Evolutionary conservation across 1,139 yeast genomes (phyloP).

Genomic region (Taphrina sp.): DNA sequence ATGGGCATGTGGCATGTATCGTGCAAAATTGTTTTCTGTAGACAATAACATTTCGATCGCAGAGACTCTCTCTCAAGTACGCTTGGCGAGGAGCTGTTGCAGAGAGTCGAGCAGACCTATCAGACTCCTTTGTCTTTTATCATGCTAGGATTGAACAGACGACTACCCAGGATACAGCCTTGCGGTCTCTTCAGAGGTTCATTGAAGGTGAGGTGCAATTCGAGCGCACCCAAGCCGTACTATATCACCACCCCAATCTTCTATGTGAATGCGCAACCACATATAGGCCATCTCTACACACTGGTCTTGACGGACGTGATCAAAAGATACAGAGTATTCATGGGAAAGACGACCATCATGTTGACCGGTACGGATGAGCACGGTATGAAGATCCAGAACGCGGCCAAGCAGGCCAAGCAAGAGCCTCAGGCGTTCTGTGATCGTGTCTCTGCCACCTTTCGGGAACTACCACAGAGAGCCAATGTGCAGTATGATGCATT

Average conservation of each 20-base stretch:
- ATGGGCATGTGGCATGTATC: too few species aligned
- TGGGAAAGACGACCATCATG: constrained; percentile 52
- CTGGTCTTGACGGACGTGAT: constrained; percentile 80
- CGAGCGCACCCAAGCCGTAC: too few species aligned
- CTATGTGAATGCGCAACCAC: constrained; percentile 94
- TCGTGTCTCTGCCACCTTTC: constrained; percentile 62
- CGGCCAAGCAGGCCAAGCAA: constrained; percentile 59
- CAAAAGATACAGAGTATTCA: constrained; percentile 64
- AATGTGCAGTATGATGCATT: constrained; percentile 68
- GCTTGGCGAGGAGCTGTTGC: too few species aligned
- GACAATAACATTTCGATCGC: too few species aligned
- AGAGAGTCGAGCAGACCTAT: too few species aligned
- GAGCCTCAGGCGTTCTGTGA: constrained; percentile 73
- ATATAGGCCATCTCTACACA: constrained; percentile 87
- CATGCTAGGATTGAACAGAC: too few species aligned
- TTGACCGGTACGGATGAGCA: constrained; percentile 98
- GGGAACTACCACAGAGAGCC: constrained; percentile 56
- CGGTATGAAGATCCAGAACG: constrained; percentile 74
- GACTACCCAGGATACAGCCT: too few species aligned
- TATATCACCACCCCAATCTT: constrained; percentile 90
- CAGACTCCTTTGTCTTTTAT: too few species aligned
- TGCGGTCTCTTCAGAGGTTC: too few species aligned
- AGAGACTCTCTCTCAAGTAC: too few species aligned
- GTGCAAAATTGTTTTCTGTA: too few species aligned
- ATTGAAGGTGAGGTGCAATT: too few species aligned